Evolutionary conservation across 2,329 filamentous ascomycete genomes (phyloP).

Genomic region (Xylariaceae sp.): DNA sequence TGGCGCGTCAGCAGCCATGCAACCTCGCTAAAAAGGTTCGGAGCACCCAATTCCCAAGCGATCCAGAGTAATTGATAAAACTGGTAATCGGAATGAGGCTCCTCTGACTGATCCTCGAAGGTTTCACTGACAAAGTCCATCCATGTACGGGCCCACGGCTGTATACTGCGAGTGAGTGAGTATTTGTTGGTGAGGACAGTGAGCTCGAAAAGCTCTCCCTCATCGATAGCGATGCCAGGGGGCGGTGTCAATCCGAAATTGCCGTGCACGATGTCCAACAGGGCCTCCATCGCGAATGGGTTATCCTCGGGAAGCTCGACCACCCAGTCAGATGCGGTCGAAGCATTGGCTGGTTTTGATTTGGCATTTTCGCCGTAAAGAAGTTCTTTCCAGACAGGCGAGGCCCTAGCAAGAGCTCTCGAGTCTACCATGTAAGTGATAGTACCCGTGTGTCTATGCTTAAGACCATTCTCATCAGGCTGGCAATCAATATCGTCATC

Average conservation of each 20-base stretch:
- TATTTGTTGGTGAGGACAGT: not conserved
- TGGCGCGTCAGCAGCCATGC: not conserved
- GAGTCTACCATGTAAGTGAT: conserved; percentile 22
- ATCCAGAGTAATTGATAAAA: conserved; percentile 10
- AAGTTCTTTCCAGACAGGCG: conserved; percentile 21
- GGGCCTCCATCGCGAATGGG: conserved; percentile 24
- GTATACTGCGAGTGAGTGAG: not conserved
- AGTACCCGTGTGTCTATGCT: conserved; percentile 6
- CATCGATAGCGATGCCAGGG: not conserved
- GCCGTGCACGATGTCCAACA: conserved; percentile 31
- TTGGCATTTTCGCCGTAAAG: conserved; percentile 25
- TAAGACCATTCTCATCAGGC: not conserved
- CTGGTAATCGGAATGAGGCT: too few species aligned
- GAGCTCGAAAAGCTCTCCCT: not conserved
- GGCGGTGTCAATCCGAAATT: not conserved
- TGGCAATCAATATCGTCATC: too few species aligned
- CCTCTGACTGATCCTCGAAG: not conserved
- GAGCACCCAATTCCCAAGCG: conserved; percentile 15
- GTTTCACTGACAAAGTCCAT: not conserved
- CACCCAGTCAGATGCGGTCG: conserved; percentile 16
- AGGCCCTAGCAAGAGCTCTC: conserved; percentile 21
- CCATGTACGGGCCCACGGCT: not conserved
- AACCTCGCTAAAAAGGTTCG: not conserved
- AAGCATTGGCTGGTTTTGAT: conserved; percentile 10
- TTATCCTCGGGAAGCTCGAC: conserved; percentile 30